Conservation (phyloP, 169 alveolate genomes). For the Theileria equi region DNA sequence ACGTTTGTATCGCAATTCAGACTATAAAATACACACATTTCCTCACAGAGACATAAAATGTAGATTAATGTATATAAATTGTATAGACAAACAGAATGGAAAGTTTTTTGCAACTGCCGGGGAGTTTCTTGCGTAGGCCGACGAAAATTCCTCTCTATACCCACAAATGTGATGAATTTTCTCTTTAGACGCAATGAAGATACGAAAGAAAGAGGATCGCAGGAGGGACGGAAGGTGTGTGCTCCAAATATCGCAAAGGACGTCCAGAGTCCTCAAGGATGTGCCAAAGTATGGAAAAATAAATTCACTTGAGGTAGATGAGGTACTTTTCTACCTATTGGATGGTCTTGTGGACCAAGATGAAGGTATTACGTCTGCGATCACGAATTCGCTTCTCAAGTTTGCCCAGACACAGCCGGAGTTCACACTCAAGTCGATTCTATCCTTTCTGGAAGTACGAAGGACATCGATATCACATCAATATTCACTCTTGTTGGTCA, state of each 20-base stretch:
- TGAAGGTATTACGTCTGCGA: slow-evolving; percentile 21
- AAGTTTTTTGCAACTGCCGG: too few relatives aligned
- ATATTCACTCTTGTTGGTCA: slow-evolving; percentile 25
- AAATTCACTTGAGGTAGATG: slow-evolving; percentile 50
- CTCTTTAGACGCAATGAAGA: neutral
- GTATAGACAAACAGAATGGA: too few relatives aligned
- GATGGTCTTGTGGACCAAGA: slow-evolving; percentile 52
- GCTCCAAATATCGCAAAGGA: neutral
- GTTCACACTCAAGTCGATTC: slow-evolving; percentile 44
- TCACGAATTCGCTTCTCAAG: slow-evolving; percentile 39
- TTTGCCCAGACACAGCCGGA: slow-evolving; percentile 46
- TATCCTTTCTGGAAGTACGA: slow-evolving; percentile 59
- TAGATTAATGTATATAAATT: too few relatives aligned
- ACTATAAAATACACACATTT: too few relatives aligned
- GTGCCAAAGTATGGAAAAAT: slow-evolving; percentile 10
- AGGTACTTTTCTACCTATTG: slow-evolving; percentile 53
- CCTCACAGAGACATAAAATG: too few relatives aligned
- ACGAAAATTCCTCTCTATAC: too few relatives aligned
- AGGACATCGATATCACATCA: slow-evolving; percentile 55
- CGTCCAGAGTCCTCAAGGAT: neutral
- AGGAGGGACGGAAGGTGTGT: neutral
- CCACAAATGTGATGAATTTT: neutral
- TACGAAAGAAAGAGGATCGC: neutral
- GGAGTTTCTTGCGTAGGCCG: too few relatives aligned
- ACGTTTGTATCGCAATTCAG: too few relatives aligned